These are phyloP conservation scores for Phytophthora niederhauseri DNA, from an alignment of 352 stramenopile species.

Conservation along the genomic window DNA sequence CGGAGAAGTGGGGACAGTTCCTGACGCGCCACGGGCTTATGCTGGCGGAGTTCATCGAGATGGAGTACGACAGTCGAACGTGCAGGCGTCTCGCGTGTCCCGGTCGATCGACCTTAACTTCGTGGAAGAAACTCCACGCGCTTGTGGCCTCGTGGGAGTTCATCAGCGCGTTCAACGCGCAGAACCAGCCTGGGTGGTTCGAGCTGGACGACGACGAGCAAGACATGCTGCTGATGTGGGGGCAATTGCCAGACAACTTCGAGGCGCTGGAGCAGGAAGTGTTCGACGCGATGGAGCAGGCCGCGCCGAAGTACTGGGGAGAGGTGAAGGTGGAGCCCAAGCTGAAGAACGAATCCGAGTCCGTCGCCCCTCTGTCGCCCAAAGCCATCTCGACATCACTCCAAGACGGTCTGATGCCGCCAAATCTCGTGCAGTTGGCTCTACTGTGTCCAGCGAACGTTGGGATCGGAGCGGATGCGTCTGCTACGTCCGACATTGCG, in stretches of 20 bases:
- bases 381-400: conserved; percentile 1
- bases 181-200: conserved; percentile 33
- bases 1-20: conserved; percentile 14
- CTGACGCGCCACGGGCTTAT: conserved; percentile 16
- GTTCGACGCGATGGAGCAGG: conserved; percentile 21
- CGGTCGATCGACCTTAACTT: conserved; percentile 13
- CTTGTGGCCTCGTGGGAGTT: conserved; percentile 29
- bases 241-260: conserved; percentile 26
- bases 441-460: conserved; percentile 2
- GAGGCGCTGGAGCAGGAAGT: conserved; percentile 25
- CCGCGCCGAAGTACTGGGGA: not conserved
- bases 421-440: not conserved
- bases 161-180: conserved; percentile 21
- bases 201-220: conserved; percentile 19
- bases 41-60: conserved; percentile 8
- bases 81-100: conserved; percentile 3
- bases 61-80: conserved; percentile 8
- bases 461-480: not conserved
- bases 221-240: conserved; percentile 17
- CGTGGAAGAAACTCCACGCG: conserved; percentile 23
- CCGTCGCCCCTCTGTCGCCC: not conserved
- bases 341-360: not conserved
- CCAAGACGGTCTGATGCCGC: not conserved
- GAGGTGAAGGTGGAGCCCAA: not conserved
- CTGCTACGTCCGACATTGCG: conserved; percentile 1